These are phyloP conservation scores for Paraphaeosphaeria minitans DNA, from an alignment of 2,329 filamentous ascomycete genomes.

Conservation along the genomic window DNA sequence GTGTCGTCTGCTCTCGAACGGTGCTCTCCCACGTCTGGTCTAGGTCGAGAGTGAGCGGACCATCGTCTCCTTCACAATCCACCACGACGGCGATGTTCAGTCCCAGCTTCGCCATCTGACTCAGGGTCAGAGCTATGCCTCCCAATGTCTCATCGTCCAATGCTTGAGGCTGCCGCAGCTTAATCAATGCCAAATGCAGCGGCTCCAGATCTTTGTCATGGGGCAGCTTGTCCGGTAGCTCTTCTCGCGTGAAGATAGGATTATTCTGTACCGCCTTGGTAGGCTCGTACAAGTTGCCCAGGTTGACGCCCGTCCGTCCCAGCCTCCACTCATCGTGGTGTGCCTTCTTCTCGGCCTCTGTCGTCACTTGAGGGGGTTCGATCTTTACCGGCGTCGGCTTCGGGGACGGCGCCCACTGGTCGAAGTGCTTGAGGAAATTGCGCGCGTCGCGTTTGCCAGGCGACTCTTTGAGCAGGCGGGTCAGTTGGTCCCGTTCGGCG, in stretches of 20 bases:
- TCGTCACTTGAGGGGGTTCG: conserved; percentile 20
- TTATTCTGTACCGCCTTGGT: conserved; percentile 63
- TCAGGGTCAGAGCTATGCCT: conserved; percentile 81
- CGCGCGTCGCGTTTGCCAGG: conserved; percentile 92
- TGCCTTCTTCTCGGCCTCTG: conserved; percentile 27
- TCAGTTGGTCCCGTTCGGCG: conserved; percentile 45
- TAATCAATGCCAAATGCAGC: conserved; percentile 82
- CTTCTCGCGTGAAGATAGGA: conserved; percentile 64
- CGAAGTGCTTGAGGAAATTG: conserved; percentile 88
- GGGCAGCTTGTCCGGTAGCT: conserved; percentile 45
- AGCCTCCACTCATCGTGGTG: conserved; percentile 41
- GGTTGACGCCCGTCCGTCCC: conserved; percentile 60
- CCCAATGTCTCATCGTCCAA: conserved; percentile 71
- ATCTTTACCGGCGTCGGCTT: conserved; percentile 12
- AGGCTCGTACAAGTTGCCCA: conserved; percentile 65
- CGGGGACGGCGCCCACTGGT: conserved; percentile 57
- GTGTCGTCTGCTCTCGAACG: conserved; percentile 68
- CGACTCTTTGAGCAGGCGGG: conserved; percentile 74
- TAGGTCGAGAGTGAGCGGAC: conserved; percentile 35
- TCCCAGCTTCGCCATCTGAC: conserved; percentile 81
- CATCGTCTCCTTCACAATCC: conserved; percentile 63
- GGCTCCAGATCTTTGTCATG: conserved; percentile 46
- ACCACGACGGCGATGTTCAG: conserved; percentile 82
- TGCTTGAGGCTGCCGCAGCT: conserved; percentile 74
- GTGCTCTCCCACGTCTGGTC: conserved; percentile 48